Percentiles rank a stretch among this genome's conserved stretches.
Conservation (phyloP, 2,329 filamentous ascomycete species). For the Pyrenochaeta sp. region DNA sequence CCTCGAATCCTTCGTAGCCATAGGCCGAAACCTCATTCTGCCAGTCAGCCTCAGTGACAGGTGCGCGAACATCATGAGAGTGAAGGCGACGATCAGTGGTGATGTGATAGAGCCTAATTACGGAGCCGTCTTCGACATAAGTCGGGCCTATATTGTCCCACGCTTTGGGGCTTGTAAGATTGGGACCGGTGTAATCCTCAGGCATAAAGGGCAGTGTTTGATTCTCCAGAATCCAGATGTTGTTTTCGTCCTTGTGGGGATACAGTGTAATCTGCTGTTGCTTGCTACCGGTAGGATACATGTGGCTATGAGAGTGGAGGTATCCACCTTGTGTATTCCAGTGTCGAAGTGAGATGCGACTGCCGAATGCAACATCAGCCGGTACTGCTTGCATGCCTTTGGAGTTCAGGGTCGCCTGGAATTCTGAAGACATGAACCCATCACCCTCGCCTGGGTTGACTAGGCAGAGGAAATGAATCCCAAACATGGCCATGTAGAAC, state of each 20-base stretch:
- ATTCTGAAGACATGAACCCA: slow-evolving; percentile 99
- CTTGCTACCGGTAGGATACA: slow-evolving; percentile 97
- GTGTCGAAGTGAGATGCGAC: slow-evolving; percentile 84
- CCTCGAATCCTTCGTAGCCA: slow-evolving; percentile 94
- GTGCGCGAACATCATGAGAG: slow-evolving; percentile 85
- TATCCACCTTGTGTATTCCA: slow-evolving; percentile 98
- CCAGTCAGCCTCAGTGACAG: slow-evolving; percentile 65
- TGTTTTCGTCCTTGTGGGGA: slow-evolving; percentile 99
- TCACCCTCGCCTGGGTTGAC: slow-evolving; percentile 96
- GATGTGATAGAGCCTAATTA: slow-evolving; percentile 83
- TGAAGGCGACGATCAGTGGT: slow-evolving; percentile 88
- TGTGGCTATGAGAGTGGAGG: slow-evolving; percentile 93
- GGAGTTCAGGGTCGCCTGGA: slow-evolving; percentile 95
- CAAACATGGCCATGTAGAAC: slow-evolving; percentile 98
- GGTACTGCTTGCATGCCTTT: slow-evolving; percentile 97
- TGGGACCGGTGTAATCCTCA: slow-evolving; percentile 74
- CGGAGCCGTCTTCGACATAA: slow-evolving; percentile 79
- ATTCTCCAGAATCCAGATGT: slow-evolving; percentile 92
- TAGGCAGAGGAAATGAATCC: slow-evolving; percentile 92
- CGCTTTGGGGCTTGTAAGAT: slow-evolving; percentile 79
- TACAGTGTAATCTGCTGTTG: slow-evolving; percentile 99
- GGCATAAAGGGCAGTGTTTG: slow-evolving; percentile 77
- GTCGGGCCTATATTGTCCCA: slow-evolving; percentile 78
- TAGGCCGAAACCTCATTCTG: slow-evolving; percentile 97
- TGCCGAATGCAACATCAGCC: slow-evolving; percentile 89